These are phyloP conservation scores for Vaccinium darrowii DNA, from an alignment of 148 eudicot genomes.

Conservation along the genomic window DNA sequence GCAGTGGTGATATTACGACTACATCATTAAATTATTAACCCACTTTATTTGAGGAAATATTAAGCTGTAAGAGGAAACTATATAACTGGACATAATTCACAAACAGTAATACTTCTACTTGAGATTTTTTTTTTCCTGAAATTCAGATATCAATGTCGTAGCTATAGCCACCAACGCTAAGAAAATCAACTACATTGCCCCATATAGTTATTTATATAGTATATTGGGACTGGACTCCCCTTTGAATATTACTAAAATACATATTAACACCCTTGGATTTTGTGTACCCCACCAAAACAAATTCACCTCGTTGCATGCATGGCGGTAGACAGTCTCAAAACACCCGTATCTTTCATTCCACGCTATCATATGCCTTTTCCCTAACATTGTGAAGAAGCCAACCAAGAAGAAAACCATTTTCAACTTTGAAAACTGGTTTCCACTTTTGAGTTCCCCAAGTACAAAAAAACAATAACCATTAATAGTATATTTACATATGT, in stretches of 20 bases:
- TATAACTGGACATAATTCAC: no score
- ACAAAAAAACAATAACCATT: constrained; percentile 11
- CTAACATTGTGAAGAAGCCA: constrained; percentile 23
- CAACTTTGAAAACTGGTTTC: constrained; percentile 9
- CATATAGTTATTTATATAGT: not conserved
- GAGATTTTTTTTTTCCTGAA: no score
- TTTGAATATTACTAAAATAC: not conserved
- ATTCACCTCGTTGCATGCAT: constrained; percentile 49
- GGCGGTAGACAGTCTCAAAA: constrained; percentile 50
- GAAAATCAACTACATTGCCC: not conserved
- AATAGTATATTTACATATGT: not conserved
- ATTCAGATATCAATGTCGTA: no score
- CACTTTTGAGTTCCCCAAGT: constrained; percentile 19
- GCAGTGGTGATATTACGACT: no score
- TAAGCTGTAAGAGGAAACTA: no score
- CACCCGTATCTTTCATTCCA: constrained; percentile 49
- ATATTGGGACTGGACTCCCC: not conserved
- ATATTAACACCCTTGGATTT: not conserved
- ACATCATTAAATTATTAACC: no score
- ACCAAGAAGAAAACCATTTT: not conserved
- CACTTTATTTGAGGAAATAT: no score
- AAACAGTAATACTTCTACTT: no score
- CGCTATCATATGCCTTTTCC: constrained; percentile 40
- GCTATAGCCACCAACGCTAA: no score
- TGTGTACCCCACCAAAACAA: constrained; percentile 9